These are phyloP conservation scores for Rutstroemia sp. DNA, from an alignment of 2,329 filamentous ascomycete species.

Conservation along the genomic window DNA sequence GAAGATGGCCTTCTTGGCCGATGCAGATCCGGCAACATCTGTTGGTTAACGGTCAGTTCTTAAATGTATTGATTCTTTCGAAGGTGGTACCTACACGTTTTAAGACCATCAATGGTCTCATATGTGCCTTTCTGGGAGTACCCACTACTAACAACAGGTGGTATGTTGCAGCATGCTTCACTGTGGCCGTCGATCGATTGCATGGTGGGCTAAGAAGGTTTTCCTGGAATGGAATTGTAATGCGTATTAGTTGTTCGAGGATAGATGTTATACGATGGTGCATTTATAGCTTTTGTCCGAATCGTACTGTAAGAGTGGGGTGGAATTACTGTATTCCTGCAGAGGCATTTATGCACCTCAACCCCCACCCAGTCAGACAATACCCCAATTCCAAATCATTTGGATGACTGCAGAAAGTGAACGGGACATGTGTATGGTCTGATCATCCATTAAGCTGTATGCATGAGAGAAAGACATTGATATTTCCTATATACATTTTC, in stretches of 20 bases:
- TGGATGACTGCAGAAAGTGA: no score
- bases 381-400: no score
- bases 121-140: conserved; percentile 50
- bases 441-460: no score
- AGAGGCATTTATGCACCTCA: no score
- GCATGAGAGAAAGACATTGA: no score
- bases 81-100: conserved; percentile 36
- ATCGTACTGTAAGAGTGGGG: background rate
- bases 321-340: background rate
- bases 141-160: conserved; percentile 45
- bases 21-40: conserved; percentile 39
- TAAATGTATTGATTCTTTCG: background rate
- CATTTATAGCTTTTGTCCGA: no score
- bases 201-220: background rate
- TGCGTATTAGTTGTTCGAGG: background rate
- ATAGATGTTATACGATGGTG: background rate
- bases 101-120: conserved; percentile 45
- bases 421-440: no score
- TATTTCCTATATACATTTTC: no score
- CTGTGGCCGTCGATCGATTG: conserved; percentile 37
- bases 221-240: background rate
- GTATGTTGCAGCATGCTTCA: conserved; percentile 49
- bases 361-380: no score
- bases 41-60: background rate
- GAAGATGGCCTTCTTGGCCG: conserved; percentile 50